phyloP scores from a whole-genome alignment of 139 green algal species.

The Eudorina sp. region DNA sequence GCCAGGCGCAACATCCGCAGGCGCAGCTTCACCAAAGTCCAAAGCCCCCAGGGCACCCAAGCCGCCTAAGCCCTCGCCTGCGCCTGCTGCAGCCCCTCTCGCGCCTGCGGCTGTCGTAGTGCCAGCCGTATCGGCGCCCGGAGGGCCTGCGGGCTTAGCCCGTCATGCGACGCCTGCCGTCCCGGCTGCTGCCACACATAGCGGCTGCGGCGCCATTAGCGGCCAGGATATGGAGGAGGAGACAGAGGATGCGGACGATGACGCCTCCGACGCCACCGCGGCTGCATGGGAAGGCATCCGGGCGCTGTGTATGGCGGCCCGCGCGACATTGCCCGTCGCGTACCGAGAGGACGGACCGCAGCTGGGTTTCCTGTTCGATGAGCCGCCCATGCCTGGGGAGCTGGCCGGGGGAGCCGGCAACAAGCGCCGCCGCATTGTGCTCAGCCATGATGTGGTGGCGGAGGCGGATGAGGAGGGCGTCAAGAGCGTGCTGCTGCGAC shows the following conservation, averaged over 20 bases:
- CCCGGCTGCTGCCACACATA: background rate
- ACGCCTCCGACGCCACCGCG: background rate
- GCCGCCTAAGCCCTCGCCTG: background rate
- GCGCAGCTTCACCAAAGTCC: slow-evolving; percentile 10
- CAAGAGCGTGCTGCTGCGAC: slow-evolving; percentile 41
- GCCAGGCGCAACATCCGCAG: background rate
- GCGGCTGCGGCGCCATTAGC: background rate
- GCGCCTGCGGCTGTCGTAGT: background rate
- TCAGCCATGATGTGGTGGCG: slow-evolving; percentile 12
- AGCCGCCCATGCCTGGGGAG: slow-evolving; percentile 7
- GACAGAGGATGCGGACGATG: background rate
- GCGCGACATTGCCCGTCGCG: slow-evolving; percentile 61
- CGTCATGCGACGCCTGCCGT: background rate
- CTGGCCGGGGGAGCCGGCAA: background rate
- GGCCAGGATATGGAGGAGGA: background rate
- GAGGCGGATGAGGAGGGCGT: slow-evolving; percentile 40
- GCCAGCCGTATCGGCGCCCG: background rate
- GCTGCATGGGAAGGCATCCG: slow-evolving; percentile 20
- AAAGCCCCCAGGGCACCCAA: slow-evolving; percentile 2
- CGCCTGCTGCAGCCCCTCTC: background rate
- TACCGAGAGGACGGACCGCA: slow-evolving; percentile 80
- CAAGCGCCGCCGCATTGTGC: slow-evolving; percentile 44
- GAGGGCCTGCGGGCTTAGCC: background rate
- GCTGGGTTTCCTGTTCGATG: slow-evolving; percentile 78
- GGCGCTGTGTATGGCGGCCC: slow-evolving; percentile 70